Evolutionary conservation across 495 filamentous ascomycete genomes (phyloP), one percentile per base, ranked within the genome.

Genomic region (Aspergillus nidulans): DNA sequence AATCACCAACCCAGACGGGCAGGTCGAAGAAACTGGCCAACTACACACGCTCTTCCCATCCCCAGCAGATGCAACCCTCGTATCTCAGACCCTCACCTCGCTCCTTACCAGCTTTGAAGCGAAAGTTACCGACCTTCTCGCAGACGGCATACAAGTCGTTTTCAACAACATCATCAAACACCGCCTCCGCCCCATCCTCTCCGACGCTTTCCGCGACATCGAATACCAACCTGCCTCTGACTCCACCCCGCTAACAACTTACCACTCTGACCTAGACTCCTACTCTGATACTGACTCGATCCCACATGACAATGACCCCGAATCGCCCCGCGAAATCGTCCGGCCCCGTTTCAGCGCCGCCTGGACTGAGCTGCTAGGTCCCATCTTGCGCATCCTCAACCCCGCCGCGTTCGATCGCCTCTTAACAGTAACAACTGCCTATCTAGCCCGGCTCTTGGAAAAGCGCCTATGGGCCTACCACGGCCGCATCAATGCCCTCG

Each of bases 81-180:
- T 94, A 39, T 66, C 76, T 5, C 75, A 80, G 25, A 77, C 85
- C 12, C 81, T 98, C 13, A 81, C 81, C 52, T 78, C 81, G 8
- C 79, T 97, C 55, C 80, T 86, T 48, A 68, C 75, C 4, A 83
- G 81, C 8, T 96, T 96, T 68, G 76, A 85, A 23, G 66, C 76
- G 42, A 97, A 96, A 63, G 80, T 86, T 12, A 79, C 74, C 21
- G 94, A 97, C 63, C 81, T 98, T 26, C 81, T 94, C 45, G 79
- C 77, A 44, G 92, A 97, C 59, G 90, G 88, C 16, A 80, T 94
- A 48, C 77, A 83, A 60, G 92, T 92, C 13, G 78, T 92, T 44
- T 96, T 95, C 74, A 87, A 90, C 66, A 87, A 91, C 58, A 86
- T 96, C 24, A 76, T 97, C 62, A 94, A 94, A 61, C 85, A 86